phyloP scores from a whole-genome alignment of 225 moss, liverwort and hornwort species.

The Rhytidiadelphus loreus region DNA sequence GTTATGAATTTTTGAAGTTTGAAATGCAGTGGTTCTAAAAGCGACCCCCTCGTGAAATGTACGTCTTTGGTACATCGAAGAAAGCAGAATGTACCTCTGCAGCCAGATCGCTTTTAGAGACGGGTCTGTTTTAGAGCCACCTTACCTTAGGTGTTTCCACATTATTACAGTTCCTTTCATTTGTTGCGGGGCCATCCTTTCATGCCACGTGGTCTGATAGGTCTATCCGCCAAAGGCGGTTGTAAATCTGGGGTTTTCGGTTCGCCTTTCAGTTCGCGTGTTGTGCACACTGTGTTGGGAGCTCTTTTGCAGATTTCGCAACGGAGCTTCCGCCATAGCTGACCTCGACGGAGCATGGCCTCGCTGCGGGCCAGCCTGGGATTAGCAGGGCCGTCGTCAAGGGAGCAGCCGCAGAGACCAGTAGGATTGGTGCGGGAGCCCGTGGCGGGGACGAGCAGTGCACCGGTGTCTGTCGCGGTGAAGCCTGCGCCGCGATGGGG shows the following conservation, averaged over 20 bases:
- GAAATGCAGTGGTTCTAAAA: no score
- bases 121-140: no score
- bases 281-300: neutral
- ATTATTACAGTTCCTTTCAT: no score
- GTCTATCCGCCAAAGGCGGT: neutral
- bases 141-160: no score
- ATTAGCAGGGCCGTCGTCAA: slow-evolving; percentile 10
- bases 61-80: no score
- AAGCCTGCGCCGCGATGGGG: slow-evolving; percentile 18
- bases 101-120: no score
- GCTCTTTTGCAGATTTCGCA: neutral
- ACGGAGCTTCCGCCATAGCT: neutral
- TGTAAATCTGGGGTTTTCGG: neutral
- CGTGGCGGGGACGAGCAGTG: neutral
- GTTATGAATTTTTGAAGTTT: no score
- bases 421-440: slow-evolving; percentile 1
- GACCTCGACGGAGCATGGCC: slow-evolving; percentile 14
- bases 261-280: neutral
- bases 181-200: no score
- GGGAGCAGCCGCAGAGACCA: slow-evolving; percentile 11
- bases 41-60: no score
- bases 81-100: no score
- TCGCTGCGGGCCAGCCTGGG: slow-evolving; percentile 18
- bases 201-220: neutral
- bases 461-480: slow-evolving; percentile 24